A percentile compares a stretch with the other conserved stretches of the same genome.
Conservation (phyloP, 1,139 yeast genomes). For the Candida gigantensis region DNA sequence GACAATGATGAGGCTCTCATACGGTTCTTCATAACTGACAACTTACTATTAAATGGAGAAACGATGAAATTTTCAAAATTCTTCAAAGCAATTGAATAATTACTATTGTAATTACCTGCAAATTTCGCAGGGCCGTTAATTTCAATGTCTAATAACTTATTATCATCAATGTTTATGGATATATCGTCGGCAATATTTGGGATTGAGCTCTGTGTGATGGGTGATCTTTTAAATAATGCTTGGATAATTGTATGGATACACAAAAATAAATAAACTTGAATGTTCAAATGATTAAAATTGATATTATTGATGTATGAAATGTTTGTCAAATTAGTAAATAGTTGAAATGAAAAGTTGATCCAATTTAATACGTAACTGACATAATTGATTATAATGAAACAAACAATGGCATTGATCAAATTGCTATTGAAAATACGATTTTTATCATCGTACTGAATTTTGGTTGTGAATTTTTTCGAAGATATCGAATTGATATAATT, state of each 20-base stretch:
- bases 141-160: constrained; percentile 16
- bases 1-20: constrained; percentile 16
- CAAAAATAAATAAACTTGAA: constrained; percentile 16
- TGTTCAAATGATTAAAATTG: constrained; percentile 10
- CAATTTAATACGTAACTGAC: constrained; percentile 27
- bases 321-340: constrained; percentile 3
- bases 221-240: constrained; percentile 15
- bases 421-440: constrained; percentile 21
- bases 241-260: constrained; percentile 17
- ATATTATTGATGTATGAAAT: constrained; percentile 13
- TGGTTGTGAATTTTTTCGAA: constrained; percentile 18
- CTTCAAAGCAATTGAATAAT: constrained; percentile 45
- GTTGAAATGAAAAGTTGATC: constrained; percentile 16
- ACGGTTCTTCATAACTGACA: constrained; percentile 15
- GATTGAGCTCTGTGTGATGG: constrained; percentile 15
- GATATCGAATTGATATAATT: constrained; percentile 18
- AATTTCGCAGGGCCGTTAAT: constrained; percentile 7
- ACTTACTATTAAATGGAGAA: constrained; percentile 36
- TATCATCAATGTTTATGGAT: constrained; percentile 14
- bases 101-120: constrained; percentile 6
- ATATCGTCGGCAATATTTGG: constrained; percentile 16
- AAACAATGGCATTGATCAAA: constrained; percentile 28
- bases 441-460: constrained; percentile 20
- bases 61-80: constrained; percentile 58
- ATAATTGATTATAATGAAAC: constrained; percentile 32